Percentiles rank a stretch among this genome's conserved stretches.
Conservation (phyloP, 805 yeast species). For the Candida cerambycidarum region DNA sequence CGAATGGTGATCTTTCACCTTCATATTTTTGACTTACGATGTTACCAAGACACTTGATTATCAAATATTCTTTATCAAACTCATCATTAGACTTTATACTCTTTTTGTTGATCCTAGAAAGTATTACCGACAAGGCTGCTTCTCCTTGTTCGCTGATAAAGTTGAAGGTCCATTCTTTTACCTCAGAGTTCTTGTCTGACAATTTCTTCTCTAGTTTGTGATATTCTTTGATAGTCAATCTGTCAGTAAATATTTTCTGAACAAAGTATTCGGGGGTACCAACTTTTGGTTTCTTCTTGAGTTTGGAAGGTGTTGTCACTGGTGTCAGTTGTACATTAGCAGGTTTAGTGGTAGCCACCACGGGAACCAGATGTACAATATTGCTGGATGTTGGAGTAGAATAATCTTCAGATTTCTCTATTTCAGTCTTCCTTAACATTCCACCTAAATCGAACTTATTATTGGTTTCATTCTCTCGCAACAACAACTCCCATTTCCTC, state of each 20-base stretch:
- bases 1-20: slow-evolving; percentile 9
- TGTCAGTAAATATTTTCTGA: slow-evolving; percentile 34
- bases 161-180: slow-evolving; percentile 27
- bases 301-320: not conserved
- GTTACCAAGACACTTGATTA: slow-evolving; percentile 38
- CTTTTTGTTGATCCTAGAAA: slow-evolving; percentile 38
- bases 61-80: slow-evolving; percentile 38
- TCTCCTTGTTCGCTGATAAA: slow-evolving; percentile 46
- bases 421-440: slow-evolving; percentile 9
- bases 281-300: slow-evolving; percentile 27
- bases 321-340: too few species aligned
- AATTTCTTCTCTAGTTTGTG: slow-evolving; percentile 36
- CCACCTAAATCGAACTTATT: slow-evolving; percentile 34
- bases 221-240: slow-evolving; percentile 31
- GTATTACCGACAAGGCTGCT: slow-evolving; percentile 39
- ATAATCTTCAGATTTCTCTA: not conserved
- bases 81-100: slow-evolving; percentile 46
- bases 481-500: slow-evolving; percentile 44
- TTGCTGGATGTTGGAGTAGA: too few species aligned
- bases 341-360: too few species aligned
- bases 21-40: slow-evolving; percentile 24
- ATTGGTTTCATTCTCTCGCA: slow-evolving; percentile 42
- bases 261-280: slow-evolving; percentile 45
- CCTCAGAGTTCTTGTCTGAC: slow-evolving; percentile 18
- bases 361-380: too few species aligned